These are phyloP conservation scores for Sequoiadendron giganteum DNA, from an alignment of 75 land plant species.

Conservation along the genomic window DNA sequence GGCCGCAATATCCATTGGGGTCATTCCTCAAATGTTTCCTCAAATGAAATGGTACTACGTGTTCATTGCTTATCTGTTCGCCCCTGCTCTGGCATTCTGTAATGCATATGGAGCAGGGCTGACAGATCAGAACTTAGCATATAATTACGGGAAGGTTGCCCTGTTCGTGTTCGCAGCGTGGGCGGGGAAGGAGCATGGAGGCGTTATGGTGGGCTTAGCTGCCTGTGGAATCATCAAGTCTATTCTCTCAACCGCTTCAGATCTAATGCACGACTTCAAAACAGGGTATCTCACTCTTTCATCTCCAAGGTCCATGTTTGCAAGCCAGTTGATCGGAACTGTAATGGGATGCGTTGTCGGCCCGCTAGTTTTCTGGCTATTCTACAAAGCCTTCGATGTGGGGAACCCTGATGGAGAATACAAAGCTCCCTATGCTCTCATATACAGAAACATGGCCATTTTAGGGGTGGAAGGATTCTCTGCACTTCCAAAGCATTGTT, in stretches of 20 bases:
- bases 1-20: slow-evolving; percentile 42
- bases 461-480: slow-evolving; percentile 81
- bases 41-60: slow-evolving; percentile 74
- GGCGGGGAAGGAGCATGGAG: slow-evolving; percentile 56
- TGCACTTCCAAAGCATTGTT: slow-evolving; percentile 69
- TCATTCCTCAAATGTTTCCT: slow-evolving; percentile 65
- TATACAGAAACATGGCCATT: slow-evolving; percentile 82
- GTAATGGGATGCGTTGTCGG: slow-evolving; percentile 71
- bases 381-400: slow-evolving; percentile 74
- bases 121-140: slow-evolving; percentile 82
- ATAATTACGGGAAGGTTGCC: slow-evolving; percentile 70
- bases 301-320: slow-evolving; percentile 70
- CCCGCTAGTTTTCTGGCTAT: slow-evolving; percentile 68
- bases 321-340: slow-evolving; percentile 67
- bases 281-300: slow-evolving; percentile 70
- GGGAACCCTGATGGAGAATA: slow-evolving; percentile 64
- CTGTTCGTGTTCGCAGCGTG: slow-evolving; percentile 69
- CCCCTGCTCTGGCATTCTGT: slow-evolving; percentile 74
- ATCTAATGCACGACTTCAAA: slow-evolving; percentile 82
- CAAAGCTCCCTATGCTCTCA: slow-evolving; percentile 70
- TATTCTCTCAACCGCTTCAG: slow-evolving; percentile 64
- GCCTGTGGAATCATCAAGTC: slow-evolving; percentile 77
- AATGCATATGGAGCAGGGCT: slow-evolving; percentile 87
- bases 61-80: slow-evolving; percentile 51
- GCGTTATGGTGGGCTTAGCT: slow-evolving; percentile 63